Evolutionary conservation across 345 rosid genomes (phyloP), one percentile per base, ranked within the genome.

Genomic region (Brassica napus): DNA sequence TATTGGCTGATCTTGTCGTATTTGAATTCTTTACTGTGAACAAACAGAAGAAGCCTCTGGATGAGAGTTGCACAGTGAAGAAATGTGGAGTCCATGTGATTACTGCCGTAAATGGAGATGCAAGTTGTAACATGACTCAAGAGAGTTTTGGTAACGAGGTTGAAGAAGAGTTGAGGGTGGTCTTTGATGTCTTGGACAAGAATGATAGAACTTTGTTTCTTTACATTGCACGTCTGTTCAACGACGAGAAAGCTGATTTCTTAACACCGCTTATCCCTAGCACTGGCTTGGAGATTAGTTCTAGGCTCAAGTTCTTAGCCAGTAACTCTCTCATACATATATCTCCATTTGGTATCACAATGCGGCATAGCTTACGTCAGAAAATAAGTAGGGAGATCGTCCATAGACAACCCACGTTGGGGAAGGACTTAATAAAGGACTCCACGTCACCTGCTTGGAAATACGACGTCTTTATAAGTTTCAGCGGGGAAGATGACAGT

Each of bases 201-300:
- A 66, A 9, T 6, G 16, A 55, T 24, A 55, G 14, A 75, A 14
- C 1, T 66, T 1, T 75, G 14, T 66, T 66, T 55, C 58, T 57
- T 24, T 75, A 66, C 72, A 35, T 75, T 3, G 39, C 58, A 2
- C 9, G 14, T 55, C 44, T 66, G 66, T 75, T 66, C 71, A 66
- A 55, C 57, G 31, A 55, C 3, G 65, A 66, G 8, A 15, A 66
- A 5, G 30, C 10, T 75, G 66, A 6, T 75, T 24, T 66, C 2
- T 6, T 75, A 26, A 65, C 57, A 37, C 65, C 42, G 12, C 31
- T 24, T 66, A 37, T 57, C 10, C 66, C 72, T 3, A 26, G 8
- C 6, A 66, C 16, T 9, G 78, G 12, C 72, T 24, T 75, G 60
- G 59, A 7, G 1, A 12, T 42, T 42, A 73, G 76, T 8, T 61